Conservation (phyloP, 768 basidiomycete genomes). For the Pholiota molesta region DNA sequence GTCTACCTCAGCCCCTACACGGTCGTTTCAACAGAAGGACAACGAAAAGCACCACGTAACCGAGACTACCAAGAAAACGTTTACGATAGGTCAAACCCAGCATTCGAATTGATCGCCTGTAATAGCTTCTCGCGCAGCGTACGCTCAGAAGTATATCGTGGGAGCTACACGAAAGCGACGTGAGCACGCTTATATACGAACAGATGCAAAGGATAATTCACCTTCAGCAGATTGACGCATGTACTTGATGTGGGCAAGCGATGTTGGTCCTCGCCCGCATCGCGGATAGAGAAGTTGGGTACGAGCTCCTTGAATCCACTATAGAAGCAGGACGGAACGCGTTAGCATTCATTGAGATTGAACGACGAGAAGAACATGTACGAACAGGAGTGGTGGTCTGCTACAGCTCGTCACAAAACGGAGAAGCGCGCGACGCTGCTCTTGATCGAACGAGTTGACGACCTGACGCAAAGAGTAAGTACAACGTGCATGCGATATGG, state of each 20-base stretch:
- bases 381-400: conserved; percentile 83
- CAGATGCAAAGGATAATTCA: conserved; percentile 25
- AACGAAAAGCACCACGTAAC: no score
- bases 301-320: conserved; percentile 87
- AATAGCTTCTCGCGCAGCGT: no score
- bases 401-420: conserved; percentile 94
- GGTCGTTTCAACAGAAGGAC: no score
- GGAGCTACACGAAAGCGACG: conserved; percentile 51
- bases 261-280: conserved; percentile 71
- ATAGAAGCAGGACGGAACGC: background rate
- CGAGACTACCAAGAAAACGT: no score
- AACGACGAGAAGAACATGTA: conserved; percentile 10
- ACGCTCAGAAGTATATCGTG: conserved; percentile 64
- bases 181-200: background rate
- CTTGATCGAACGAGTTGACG: conserved; percentile 77
- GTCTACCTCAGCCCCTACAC: no score
- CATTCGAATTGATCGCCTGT: no score
- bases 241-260: conserved; percentile 81
- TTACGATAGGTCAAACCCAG: conserved; percentile 90
- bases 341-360: background rate
- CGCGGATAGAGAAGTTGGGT: conserved; percentile 89
- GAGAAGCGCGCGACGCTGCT: conserved; percentile 71
- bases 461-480: conserved; percentile 46
- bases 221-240: conserved; percentile 92
- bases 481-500: no score